Evolutionary conservation across 2,329 filamentous ascomycete species (phyloP).

Genomic region (Arthroderma uncinatum): DNA sequence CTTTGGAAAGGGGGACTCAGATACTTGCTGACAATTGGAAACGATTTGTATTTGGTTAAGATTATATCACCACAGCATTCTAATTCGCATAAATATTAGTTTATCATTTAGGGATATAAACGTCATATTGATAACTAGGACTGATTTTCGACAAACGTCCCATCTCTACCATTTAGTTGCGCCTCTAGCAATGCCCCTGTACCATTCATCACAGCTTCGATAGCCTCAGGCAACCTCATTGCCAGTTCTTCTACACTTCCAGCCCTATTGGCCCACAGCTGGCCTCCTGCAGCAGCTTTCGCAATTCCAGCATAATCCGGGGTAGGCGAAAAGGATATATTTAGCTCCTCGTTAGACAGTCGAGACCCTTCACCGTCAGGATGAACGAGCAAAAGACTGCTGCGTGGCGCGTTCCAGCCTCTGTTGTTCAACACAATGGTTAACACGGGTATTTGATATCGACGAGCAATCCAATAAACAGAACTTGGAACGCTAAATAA

Average conservation of each 20-base stretch:
- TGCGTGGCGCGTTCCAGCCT: slow-evolving; percentile 57
- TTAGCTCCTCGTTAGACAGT: slow-evolving; percentile 52
- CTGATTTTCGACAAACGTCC: slow-evolving; percentile 39
- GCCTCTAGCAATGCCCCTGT: slow-evolving; percentile 52
- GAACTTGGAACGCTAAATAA: slow-evolving; percentile 54
- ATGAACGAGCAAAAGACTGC: slow-evolving; percentile 53
- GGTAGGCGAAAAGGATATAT: slow-evolving; percentile 54
- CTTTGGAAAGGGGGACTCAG: slow-evolving; percentile 56
- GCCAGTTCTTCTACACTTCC: slow-evolving; percentile 46
- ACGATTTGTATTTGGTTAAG: slow-evolving; percentile 59
- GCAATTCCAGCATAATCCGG: slow-evolving; percentile 60
- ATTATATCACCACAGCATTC: neutral
- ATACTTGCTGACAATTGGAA: slow-evolving; percentile 64
- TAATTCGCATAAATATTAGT: neutral
- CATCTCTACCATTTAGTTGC: slow-evolving; percentile 46
- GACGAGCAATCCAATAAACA: slow-evolving; percentile 58
- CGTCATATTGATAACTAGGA: neutral
- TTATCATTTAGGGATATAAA: neutral
- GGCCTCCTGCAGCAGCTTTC: slow-evolving; percentile 52
- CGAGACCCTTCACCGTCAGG: slow-evolving; percentile 52
- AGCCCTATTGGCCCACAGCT: slow-evolving; percentile 51
- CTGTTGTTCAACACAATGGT: slow-evolving; percentile 60
- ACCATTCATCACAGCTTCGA: slow-evolving; percentile 47
- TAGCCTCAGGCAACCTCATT: slow-evolving; percentile 45
- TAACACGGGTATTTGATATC: slow-evolving; percentile 55